Evolutionary conservation across 495 filamentous ascomycete genomes (phyloP).

Genomic region (Aspergillus haitiensis): DNA sequence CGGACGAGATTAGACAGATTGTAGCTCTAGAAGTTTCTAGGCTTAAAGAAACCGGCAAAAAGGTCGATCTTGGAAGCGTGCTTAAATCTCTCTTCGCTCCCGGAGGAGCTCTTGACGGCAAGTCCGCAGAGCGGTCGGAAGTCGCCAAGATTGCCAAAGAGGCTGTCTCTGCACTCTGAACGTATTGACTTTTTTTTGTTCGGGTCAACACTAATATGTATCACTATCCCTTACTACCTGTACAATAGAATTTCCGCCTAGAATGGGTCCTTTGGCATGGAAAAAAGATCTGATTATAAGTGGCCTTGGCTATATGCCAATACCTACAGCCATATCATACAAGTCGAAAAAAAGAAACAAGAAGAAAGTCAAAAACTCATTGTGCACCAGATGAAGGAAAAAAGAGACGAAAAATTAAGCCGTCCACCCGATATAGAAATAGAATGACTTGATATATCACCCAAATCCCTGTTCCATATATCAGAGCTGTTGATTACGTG

Average conservation of each 20-base stretch:
- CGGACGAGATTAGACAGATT: conserved; percentile 50
- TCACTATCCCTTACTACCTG: conserved; percentile 23
- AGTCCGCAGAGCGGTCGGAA: conserved; percentile 52
- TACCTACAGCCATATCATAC: not conserved
- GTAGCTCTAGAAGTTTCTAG: conserved; percentile 45
- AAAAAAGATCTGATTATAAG: not conserved
- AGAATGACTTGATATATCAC: too few relatives aligned
- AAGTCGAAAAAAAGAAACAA: not conserved
- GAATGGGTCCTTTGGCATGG: not conserved
- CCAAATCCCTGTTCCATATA: too few relatives aligned
- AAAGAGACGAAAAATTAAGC: too few relatives aligned
- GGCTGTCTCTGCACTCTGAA: conserved; percentile 28
- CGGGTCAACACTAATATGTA: not conserved
- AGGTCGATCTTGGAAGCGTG: conserved; percentile 46
- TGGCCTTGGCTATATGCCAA: not conserved
- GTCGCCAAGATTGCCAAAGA: conserved; percentile 51
- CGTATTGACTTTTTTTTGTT: not conserved
- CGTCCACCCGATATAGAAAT: too few relatives aligned
- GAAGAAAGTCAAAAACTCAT: not conserved
- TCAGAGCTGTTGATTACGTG: too few relatives aligned
- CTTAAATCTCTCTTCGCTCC: conserved; percentile 50
- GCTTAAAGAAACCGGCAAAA: conserved; percentile 44
- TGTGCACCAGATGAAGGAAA: not conserved
- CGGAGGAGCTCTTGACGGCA: conserved; percentile 52
- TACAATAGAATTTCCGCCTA: conserved; percentile 15